phyloP scores from a whole-genome alignment of 345 rosid genomes.

The Carallia brachiata region DNA sequence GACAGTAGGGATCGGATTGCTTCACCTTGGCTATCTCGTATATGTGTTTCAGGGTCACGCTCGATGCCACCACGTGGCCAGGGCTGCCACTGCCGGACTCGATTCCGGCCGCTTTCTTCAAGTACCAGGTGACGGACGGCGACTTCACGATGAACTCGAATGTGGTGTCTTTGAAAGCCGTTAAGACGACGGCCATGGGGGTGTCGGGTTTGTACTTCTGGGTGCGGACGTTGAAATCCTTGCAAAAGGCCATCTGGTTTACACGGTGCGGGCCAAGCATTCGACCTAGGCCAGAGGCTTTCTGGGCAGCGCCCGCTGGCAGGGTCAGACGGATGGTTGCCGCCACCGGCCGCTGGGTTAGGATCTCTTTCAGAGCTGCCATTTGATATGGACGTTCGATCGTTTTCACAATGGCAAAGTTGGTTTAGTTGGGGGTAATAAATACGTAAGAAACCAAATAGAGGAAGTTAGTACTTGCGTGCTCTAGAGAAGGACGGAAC shows the following conservation, averaged over 20 bases:
- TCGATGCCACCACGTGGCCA: constrained; percentile 68
- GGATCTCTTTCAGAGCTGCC: constrained; percentile 30
- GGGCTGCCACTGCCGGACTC: constrained; percentile 75
- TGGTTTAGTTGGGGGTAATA: no score
- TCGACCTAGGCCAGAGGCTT: constrained; percentile 67
- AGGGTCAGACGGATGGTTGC: constrained; percentile 83
- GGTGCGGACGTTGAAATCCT: constrained; percentile 93
- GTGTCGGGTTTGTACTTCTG: constrained; percentile 92
- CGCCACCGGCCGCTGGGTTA: constrained; percentile 61
- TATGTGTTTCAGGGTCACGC: constrained; percentile 62
- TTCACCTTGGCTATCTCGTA: constrained; percentile 95
- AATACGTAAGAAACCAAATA: no score
- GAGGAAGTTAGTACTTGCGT: no score
- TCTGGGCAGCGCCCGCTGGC: constrained; percentile 86
- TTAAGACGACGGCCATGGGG: constrained; percentile 81
- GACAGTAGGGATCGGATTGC: constrained; percentile 88
- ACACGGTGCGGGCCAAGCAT: constrained; percentile 84
- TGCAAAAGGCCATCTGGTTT: constrained; percentile 93
- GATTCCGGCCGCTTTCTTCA: constrained; percentile 86
- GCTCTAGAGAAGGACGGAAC: no score
- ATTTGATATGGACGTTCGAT: neutral
- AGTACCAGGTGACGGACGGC: constrained; percentile 79
- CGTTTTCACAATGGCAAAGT: no score
- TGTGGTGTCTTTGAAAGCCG: constrained; percentile 88
- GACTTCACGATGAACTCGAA: constrained; percentile 89